Base-by-base conservation (phyloP, 2,329 filamentous ascomycete species). In the Phaeomoniella chlamydospora region DNA sequence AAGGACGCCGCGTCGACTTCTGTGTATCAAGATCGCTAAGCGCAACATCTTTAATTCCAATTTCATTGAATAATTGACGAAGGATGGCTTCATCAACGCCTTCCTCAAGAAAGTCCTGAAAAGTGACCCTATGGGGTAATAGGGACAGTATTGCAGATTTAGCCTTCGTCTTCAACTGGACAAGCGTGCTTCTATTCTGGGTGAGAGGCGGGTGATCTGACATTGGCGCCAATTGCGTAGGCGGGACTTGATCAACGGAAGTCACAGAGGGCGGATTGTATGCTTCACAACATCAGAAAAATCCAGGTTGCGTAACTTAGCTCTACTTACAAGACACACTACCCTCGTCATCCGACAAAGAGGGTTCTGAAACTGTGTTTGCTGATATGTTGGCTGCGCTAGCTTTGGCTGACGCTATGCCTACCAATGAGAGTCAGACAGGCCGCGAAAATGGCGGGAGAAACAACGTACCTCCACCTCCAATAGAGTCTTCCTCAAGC, bases 61-160 rank as follows among this genome's bases (percentile, higher is more conserved):
- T 59, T 14, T 84, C 77, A 16, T 67, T 60, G 47, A 86, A 90
- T 1, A 90, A 63, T 18, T 61, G 54, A 38, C 67, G 69, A 22
- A 93, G 58, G 9, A 85, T 50, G 1, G 56, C 55, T 22, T 70
- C 64, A 45, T 86, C 71, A 30, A 88, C 67, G 1, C 83, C 80
- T 53, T 88, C 80, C 9, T 74, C 66, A 10, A 87, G 62, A 38
- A 88, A 77, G 40, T 83, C 70, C 37, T 79, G 68, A 49, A 78
- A 93, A 14, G 74, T 73, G 39, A 92, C 74, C 34, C 83, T 80
- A 40, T 82, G 62, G 29, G 60, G 58, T 10, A 55, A 53, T 3
- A 87, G 59, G 26, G 72, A 68, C 18, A 83, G 55, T 29, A 87
- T 74, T 3, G 80, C 77, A 15, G 72, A 70, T 48, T 76, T 71